Conservation (phyloP, 176 grass and related monocot species). For the Lolium multiflorum region DNA sequence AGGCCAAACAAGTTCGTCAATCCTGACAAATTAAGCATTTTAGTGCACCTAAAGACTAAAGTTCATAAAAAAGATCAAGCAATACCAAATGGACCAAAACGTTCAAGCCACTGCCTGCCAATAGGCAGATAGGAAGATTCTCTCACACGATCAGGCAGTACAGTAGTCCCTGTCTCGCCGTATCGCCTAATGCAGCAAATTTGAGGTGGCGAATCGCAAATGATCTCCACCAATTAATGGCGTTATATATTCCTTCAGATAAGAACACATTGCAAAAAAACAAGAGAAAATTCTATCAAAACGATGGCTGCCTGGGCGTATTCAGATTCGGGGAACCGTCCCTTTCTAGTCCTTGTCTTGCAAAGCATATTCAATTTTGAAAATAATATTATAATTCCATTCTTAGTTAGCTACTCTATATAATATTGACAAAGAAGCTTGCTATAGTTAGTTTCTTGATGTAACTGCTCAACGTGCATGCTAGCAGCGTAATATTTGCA, state of each 20-base stretch:
- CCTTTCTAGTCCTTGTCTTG: conserved; percentile 30
- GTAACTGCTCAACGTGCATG: neutral
- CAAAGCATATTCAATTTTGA: neutral
- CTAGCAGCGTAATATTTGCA: neutral
- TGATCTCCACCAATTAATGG: conserved; percentile 17
- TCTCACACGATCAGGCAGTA: conserved; percentile 7
- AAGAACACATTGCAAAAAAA: conserved; percentile 38
- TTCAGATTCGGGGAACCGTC: conserved; percentile 26
- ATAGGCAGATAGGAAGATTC: conserved; percentile 45
- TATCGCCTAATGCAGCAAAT: conserved; percentile 17
- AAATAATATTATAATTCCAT: too few species aligned
- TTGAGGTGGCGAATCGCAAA: conserved; percentile 45
- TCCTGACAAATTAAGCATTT: conserved; percentile 36
- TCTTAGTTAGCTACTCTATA: conserved; percentile 1
- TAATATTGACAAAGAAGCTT: neutral
- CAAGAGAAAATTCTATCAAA: conserved; percentile 24
- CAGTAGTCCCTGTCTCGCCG: conserved; percentile 28
- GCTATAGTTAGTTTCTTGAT: neutral
- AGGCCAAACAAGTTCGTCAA: neutral
- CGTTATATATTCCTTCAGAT: conserved; percentile 17
- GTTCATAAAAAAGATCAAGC: neutral
- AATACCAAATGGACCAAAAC: neutral
- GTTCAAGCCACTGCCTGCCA: conserved; percentile 19
- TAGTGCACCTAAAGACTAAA: neutral
- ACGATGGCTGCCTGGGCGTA: neutral